Conservation (phyloP, 2,329 filamentous ascomycete species). For the Cordyceps militaris region DNA sequence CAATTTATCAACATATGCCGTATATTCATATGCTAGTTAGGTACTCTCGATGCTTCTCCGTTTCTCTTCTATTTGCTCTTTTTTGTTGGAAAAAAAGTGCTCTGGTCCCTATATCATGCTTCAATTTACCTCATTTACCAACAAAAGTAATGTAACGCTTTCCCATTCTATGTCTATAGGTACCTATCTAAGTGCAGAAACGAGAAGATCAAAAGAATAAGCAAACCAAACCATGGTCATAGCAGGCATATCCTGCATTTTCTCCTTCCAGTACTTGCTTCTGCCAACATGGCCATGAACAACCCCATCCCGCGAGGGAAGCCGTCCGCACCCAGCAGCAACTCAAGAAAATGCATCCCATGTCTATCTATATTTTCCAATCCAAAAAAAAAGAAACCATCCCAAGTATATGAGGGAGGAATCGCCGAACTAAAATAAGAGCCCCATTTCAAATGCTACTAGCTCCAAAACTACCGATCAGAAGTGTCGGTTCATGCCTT, state of each 20-base stretch:
- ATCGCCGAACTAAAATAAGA: neutral
- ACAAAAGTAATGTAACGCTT: slow-evolving; percentile 1
- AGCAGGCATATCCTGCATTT: neutral
- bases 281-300: neutral
- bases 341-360: neutral
- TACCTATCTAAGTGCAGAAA: neutral
- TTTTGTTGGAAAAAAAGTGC: too few species aligned
- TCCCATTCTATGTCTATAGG: slow-evolving; percentile 8
- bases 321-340: neutral
- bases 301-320: slow-evolving; percentile 3
- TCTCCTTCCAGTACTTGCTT: neutral
- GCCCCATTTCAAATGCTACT: neutral
- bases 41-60: too few species aligned
- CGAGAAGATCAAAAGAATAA: neutral
- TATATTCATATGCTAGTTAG: too few species aligned
- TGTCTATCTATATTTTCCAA: neutral
- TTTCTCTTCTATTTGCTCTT: too few species aligned
- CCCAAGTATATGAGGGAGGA: neutral
- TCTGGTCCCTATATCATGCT: too few species aligned
- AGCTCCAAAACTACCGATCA: neutral
- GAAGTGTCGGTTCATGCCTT: neutral
- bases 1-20: too few species aligned
- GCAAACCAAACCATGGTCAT: neutral
- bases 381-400: neutral
- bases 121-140: too few species aligned